phyloP scores from a whole-genome alignment of 1,284 basidiomycete species.

The Ustilago crameri region DNA sequence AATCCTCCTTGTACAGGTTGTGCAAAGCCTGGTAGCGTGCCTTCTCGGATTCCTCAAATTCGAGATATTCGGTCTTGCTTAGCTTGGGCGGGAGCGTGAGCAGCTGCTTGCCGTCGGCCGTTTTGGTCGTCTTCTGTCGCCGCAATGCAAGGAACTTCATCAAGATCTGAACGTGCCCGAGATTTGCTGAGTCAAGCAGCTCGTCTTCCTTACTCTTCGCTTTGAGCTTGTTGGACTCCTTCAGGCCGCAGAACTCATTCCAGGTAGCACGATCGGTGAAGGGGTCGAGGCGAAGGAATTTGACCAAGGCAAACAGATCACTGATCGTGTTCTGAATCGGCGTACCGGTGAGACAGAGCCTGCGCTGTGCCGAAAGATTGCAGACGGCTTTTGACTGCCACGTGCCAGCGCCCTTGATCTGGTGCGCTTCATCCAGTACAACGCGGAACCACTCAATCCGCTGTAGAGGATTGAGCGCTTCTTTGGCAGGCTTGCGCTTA shows the following conservation, averaged over 20 bases:
- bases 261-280: slow-evolving; percentile 92
- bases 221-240: slow-evolving; percentile 75
- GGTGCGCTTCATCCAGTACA: slow-evolving; percentile 92
- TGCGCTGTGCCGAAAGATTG: slow-evolving; percentile 90
- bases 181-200: slow-evolving; percentile 79
- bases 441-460: slow-evolving; percentile 97
- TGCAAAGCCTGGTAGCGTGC: slow-evolving; percentile 88
- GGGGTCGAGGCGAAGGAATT: slow-evolving; percentile 90
- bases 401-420: slow-evolving; percentile 94
- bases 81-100: slow-evolving; percentile 83
- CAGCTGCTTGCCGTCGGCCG: slow-evolving; percentile 83
- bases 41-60: slow-evolving; percentile 84
- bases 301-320: slow-evolving; percentile 95
- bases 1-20: slow-evolving; percentile 87
- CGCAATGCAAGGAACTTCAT: slow-evolving; percentile 97
- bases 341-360: slow-evolving; percentile 93
- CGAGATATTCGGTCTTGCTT: slow-evolving; percentile 84
- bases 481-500: slow-evolving; percentile 70
- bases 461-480: slow-evolving; percentile 87
- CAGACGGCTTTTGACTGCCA: slow-evolving; percentile 94
- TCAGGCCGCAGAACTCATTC: slow-evolving; percentile 90
- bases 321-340: slow-evolving; percentile 99
- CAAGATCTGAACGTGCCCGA: slow-evolving; percentile 92
- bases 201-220: slow-evolving; percentile 44
- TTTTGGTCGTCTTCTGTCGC: slow-evolving; percentile 89